These are phyloP conservation scores for Cicer pinnatifidum DNA, from an alignment of 306 rosid genomes.

Conservation along the genomic window DNA sequence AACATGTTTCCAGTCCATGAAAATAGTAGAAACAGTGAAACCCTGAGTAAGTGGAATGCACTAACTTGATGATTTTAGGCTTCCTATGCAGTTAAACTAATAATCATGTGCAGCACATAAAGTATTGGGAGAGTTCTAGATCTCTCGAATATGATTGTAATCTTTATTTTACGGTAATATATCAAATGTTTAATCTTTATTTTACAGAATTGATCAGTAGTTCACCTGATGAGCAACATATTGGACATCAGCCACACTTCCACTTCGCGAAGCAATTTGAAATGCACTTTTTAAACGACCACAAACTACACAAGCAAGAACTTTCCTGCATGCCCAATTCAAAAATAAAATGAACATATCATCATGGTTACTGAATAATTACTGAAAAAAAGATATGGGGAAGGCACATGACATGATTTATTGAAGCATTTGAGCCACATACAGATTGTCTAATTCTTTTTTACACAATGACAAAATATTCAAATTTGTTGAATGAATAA, in stretches of 20 bases:
- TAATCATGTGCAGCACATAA: constrained; percentile 4
- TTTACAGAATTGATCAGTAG: constrained; percentile 34
- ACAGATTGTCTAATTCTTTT: constrained; percentile 9
- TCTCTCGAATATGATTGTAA: too few species aligned
- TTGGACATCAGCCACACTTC: constrained; percentile 98
- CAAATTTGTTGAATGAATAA: not conserved
- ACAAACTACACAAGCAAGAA: constrained; percentile 98
- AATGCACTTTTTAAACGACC: constrained; percentile 99
- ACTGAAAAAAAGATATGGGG: not conserved
- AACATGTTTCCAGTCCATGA: constrained; percentile 12
- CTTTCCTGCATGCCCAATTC: constrained; percentile 74
- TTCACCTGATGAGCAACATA: constrained; percentile 98
- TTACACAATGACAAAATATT: constrained; percentile 15
- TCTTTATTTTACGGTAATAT: too few species aligned
- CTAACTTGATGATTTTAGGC: constrained; percentile 24
- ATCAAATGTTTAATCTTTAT: too few species aligned
- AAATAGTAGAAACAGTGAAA: not conserved
- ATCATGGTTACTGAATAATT: constrained; percentile 21
- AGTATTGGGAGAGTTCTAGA: too few species aligned
- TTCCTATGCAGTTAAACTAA: not conserved
- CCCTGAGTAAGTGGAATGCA: constrained; percentile 5
- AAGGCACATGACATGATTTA: constrained; percentile 31
- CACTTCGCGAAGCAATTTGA: constrained; percentile 97
- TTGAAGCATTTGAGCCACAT: constrained; percentile 13
- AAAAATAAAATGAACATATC: constrained; percentile 38